Base-by-base conservation (phyloP, 106 monocot genomes). In the Gastrodia elata region DNA sequence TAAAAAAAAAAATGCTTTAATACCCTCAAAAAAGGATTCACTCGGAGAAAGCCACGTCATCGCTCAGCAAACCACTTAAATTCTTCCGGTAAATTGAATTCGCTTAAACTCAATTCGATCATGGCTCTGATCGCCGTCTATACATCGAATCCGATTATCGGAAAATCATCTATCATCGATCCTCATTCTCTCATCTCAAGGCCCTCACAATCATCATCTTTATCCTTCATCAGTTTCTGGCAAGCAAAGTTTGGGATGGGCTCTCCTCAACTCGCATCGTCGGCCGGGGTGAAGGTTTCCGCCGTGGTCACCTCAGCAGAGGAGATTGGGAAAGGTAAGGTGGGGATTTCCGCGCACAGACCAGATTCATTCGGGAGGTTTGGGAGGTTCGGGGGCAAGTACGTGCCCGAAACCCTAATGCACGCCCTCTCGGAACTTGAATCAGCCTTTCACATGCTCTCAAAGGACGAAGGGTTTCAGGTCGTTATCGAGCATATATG, bases 331-430 rank as follows among this genome's bases (percentile, higher is more conserved):
- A 64, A 59, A 14, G 64, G 27, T 38, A 5, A 5, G 38, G 18
- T 40, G 36, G 68, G 67, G 67, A 37, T 38, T 37, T 20, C 38
- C 10, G 43, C 24, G 38, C 73, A 33, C 75, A 70, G 94, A 64
- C 94, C 94, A 9, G 91, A 94, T 57, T 72, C 86, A 28, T 88
- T 85, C 64, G 88, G 94, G 16, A 32, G 91, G 72, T 91, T 91
- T 65, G 91, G 91, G 49, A 84, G 67, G 73, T 94, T 91, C 57
- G 94, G 94, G 37, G 94, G 94, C 58, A 94, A 91, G 83, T 94
- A 94, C 35, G 94, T 94, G 27, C 94, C 94, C 13, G 94, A 94
- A 71, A 94, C 94, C 27, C 86, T 91, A 27, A 91, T 94, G 94
- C 77, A 91, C 14, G 94, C 89, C 2, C 75, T 89, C 2, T 49